Percentiles rank a stretch among this genome's conserved stretches.
phyloP scores from a whole-genome alignment of 306 rosid species.

The Cucurbita maxima region DNA sequence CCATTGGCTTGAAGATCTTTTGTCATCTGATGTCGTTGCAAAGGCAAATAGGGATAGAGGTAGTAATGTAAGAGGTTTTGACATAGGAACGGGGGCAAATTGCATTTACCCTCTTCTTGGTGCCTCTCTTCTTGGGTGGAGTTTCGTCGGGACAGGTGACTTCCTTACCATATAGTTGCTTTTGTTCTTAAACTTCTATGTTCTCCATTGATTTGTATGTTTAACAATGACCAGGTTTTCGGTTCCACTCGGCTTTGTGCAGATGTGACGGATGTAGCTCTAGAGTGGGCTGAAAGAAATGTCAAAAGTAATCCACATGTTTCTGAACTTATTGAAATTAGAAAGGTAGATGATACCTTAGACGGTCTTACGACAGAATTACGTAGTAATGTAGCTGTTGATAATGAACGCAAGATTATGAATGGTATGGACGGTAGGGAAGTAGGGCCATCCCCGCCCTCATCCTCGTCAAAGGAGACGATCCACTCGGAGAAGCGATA shows the following conservation, averaged over 20 bases:
- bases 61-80: constrained; percentile 55
- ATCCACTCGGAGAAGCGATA: constrained; percentile 18
- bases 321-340: constrained; percentile 56
- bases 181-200: background rate
- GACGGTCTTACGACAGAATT: constrained; percentile 6
- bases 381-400: constrained; percentile 6
- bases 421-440: constrained; percentile 12
- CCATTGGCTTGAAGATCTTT: constrained; percentile 78
- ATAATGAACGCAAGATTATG: constrained; percentile 10
- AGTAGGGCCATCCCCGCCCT: constrained; percentile 10
- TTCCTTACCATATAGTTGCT: background rate
- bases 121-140: constrained; percentile 74
- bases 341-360: constrained; percentile 39
- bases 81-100: constrained; percentile 87
- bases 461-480: constrained; percentile 20
- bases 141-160: constrained; percentile 80
- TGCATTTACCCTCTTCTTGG: constrained; percentile 96
- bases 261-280: constrained; percentile 76
- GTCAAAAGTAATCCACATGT: constrained; percentile 50
- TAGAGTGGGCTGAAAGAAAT: constrained; percentile 74
- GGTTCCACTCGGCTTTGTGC: constrained; percentile 5
- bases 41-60: constrained; percentile 11
- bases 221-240: constrained; percentile 1
- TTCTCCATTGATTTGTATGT: background rate
- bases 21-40: constrained; percentile 43